Evolutionary conservation across 352 stramenopile genomes (phyloP), one percentile per base, ranked within the genome.

Genomic region (Phytophthora boehmeriae): DNA sequence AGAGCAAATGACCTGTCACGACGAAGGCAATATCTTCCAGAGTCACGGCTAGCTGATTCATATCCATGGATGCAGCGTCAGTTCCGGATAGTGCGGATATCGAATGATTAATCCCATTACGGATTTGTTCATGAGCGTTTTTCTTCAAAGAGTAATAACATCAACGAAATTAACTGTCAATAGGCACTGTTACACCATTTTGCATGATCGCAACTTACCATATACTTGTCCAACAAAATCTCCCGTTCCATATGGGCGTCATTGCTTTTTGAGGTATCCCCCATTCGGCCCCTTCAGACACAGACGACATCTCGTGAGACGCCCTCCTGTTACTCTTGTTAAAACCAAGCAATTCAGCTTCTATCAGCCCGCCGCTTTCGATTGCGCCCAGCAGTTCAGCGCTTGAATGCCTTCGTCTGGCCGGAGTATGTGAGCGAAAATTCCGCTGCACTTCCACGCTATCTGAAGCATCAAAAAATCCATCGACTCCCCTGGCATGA

Each of bases 21-120:
- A 93, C 76, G 47, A 88, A 92, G 35, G 86, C 83, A 34, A 92
- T 86, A 36, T 94, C 86, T 59, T 94, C 80, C 17, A 94, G 57
- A 4, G 75, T 78, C 20, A 57, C 45, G 5, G 61, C 61, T 1
- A 94, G 56, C 16, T 80, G 69, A 44, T 84, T 64, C 11, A 77
- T 43, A 19, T 84, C 74, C 38, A 85, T 34, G 2, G 42, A 54
- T 32, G 80, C 63, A 14, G 43, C 45, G 8, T 59, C 46, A 17
- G 43, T 49, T 10, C 56, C 44, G 8, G 71, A 56, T 25, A 75
- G 56, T 2, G 62, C 47, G 0, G 79, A 70, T 9, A 89, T 66
- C 20, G 62, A 68, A 17, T 72, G 63, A 13, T 74, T 67, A 28
- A 94, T 89, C 0, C 79, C 76, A 8, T 75, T 57, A 9, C 80